Evolutionary conservation across 371 early-diverging fungal species (phyloP), one percentile per base, ranked within the genome.

Genomic region (Chytridium lagenaria): DNA sequence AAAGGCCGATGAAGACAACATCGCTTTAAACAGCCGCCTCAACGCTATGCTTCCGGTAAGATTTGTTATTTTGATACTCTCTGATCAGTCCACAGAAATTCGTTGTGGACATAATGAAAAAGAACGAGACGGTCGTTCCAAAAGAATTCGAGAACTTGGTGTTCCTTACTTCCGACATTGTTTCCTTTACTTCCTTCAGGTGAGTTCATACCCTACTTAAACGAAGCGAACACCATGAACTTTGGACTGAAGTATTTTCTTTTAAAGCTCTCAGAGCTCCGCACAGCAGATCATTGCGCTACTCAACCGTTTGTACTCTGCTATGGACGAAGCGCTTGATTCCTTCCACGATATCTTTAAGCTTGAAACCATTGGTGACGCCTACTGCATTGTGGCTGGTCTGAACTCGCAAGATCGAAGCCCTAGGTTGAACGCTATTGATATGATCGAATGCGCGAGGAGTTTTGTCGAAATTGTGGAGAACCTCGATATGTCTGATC

Each of bases 331-430:
- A 0, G 71, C 71, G 28, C 67, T 81, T 30, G 81, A 78, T 65
- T 73, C 75, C 37, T 81, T 77, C 65, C 61, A 70, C 34, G 83
- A 83, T 63, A 38, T 80, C 31, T 80, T 77, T 74, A 83, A 83
- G 72, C 74, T 80, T 22, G 83, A 83, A 69, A 83, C 83, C 2
- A 78, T 83, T 57, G 83, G 82, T 61, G 80, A 76, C 70, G 76
- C 80, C 34, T 76, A 79, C 68, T 59, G 67, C 65, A 39, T 77
- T 49, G 74, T 71, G 1, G 69, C 68, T 5, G 80, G 78, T 7
- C 52, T 78, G 39, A 73, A 73, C 59, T 73, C 68, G 22, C 68
- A 61, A 28, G 71, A 68, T 16, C 64, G 50, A 0, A 23, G 38
- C 52, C 61, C 39, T 5, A 66, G 65, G 1, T 67, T 75, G n/a